Conservation (phyloP, 2,329 filamentous ascomycete genomes). For the Fusarium illudens region DNA sequence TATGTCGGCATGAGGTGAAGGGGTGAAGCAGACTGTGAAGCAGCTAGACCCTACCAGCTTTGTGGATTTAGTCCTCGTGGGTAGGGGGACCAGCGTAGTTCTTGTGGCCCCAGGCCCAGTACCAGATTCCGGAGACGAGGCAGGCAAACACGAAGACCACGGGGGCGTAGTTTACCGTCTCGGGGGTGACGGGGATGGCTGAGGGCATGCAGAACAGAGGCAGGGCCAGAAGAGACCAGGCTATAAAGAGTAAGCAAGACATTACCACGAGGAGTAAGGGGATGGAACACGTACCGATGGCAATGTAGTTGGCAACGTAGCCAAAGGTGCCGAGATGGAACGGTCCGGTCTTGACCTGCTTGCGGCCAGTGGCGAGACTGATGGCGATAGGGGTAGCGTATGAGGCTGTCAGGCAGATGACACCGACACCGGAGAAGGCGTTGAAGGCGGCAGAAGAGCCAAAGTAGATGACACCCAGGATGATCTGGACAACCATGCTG, state of each 20-base stretch:
- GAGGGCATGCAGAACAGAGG: slow-evolving; percentile 80
- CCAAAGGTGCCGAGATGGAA: slow-evolving; percentile 72
- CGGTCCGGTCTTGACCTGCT: slow-evolving; percentile 62
- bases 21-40: slow-evolving; percentile 18
- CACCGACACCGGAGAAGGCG: slow-evolving; percentile 74
- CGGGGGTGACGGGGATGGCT: slow-evolving; percentile 63
- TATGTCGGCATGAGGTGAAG: slow-evolving; percentile 18
- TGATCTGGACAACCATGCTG: slow-evolving; percentile 69
- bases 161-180: slow-evolving; percentile 76
- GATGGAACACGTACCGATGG: slow-evolving; percentile 62
- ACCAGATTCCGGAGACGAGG: slow-evolving; percentile 70
- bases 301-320: slow-evolving; percentile 67
- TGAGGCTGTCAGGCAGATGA: slow-evolving; percentile 73
- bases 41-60: slow-evolving; percentile 8
- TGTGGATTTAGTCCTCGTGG: slow-evolving; percentile 45
- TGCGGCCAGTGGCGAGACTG: slow-evolving; percentile 67
- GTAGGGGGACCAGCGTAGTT: slow-evolving; percentile 72
- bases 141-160: slow-evolving; percentile 77
- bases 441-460: slow-evolving; percentile 75
- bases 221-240: slow-evolving; percentile 73
- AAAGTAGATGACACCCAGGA: slow-evolving; percentile 74
- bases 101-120: slow-evolving; percentile 73
- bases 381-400: slow-evolving; percentile 74
- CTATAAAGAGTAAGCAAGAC: slow-evolving; percentile 48
- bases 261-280: neutral